Base-by-base conservation (phyloP, 495 filamentous ascomycete species). In the Penicillium silybi region DNA sequence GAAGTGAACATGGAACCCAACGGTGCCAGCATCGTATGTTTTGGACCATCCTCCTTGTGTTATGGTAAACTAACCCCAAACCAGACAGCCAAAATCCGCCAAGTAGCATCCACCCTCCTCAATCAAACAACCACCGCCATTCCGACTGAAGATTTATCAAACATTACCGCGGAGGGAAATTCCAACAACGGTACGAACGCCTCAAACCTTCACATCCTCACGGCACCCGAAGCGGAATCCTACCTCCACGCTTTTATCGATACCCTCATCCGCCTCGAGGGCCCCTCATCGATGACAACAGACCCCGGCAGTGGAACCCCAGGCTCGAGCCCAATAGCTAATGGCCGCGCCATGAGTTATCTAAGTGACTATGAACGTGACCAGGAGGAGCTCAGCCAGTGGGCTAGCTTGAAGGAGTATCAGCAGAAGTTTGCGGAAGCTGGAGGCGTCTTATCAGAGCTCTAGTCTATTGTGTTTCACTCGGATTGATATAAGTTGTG, bases 1-100 rank as follows among this genome's bases (percentile, higher is more conserved):
- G 84, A 89, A 70, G 78, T 87, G 41, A 88, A 88, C 64, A 86
- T 92, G 76, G 89, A 93, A 64, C 86, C 90, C 2, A 92, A 90
- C 60, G 86, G 82, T 16, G 79, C 78, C 39, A 87, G 85, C 43
- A 83, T 92, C 43, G 76, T 84, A 75, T 42, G 79, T 69, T 26
- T 39, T 37, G 26, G 6, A 29, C 4, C 9, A 25, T 22, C 29
- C 25, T 25, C 29, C 37, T 15, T 16, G 3, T 41, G 34, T 42
- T 11, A 8, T 35, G 20, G 20, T 25, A 56, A 35, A 59, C 51
- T 29, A 45, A 41, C 19, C 15, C 22, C n/a, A n/a, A n/a, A 44
- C 11, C 49, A 76, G 70, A 82, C 82, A 62, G 70, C 74, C 62
- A 85, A 86, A 71, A 84, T 92, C 59, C 83, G 88, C 43, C 82